Evolutionary conservation across 805 yeast genomes (phyloP).

Genomic region (Barnettozyma wickerhamii): DNA sequence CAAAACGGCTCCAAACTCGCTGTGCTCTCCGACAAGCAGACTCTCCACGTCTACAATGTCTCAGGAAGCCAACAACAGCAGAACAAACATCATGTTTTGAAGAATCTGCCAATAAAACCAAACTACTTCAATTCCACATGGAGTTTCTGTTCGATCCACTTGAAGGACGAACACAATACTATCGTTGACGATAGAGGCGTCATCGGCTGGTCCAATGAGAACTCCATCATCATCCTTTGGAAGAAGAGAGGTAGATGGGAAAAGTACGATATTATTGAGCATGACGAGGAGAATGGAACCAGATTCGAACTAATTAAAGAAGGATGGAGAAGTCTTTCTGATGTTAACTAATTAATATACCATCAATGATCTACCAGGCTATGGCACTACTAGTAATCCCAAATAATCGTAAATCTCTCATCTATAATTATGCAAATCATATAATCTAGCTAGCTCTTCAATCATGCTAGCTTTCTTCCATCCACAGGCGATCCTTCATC

Average conservation of each 20-base stretch:
- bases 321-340: constrained; percentile 61
- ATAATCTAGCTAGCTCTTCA: not conserved
- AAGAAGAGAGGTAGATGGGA: constrained; percentile 75
- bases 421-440: not conserved
- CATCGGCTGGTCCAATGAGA: constrained; percentile 71
- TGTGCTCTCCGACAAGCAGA: constrained; percentile 82
- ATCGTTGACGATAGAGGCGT: constrained; percentile 38
- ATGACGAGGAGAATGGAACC: constrained; percentile 25
- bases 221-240: constrained; percentile 74
- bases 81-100: constrained; percentile 63
- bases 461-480: constrained; percentile 1
- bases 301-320: constrained; percentile 59
- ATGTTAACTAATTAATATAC: constrained; percentile 4
- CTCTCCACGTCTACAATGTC: constrained; percentile 79
- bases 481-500: not conserved
- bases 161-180: constrained; percentile 29
- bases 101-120: constrained; percentile 61
- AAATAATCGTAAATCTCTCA: too few relatives aligned
- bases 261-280: constrained; percentile 67
- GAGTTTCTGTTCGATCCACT: constrained; percentile 76
- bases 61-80: constrained; percentile 26
- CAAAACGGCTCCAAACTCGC: constrained; percentile 75
- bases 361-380: too few relatives aligned
- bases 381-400: too few relatives aligned
- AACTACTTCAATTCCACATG: constrained; percentile 79